Evolutionary conservation across 169 alveolate species (phyloP), one percentile per base, ranked within the genome.

Genomic region (Plasmodium knowlesi): DNA sequence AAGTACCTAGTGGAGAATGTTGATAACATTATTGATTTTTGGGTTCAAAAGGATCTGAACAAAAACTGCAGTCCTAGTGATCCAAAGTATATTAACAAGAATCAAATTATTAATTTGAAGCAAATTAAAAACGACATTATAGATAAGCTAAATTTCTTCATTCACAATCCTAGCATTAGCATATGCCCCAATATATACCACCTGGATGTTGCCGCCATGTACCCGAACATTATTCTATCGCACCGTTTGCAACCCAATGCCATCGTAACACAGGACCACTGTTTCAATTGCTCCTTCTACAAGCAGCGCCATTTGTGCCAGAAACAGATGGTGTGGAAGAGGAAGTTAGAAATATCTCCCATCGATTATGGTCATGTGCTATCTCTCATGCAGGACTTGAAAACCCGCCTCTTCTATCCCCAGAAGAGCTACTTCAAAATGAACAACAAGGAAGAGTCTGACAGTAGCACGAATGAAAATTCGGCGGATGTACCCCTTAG

Each of bases 201-300:
- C 95, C 97, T 99, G 90, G 99, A 99, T 95, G 99, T 99, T 32
- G 99, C 99, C n/a, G 99, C 99, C 19, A 99, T 99, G 99, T 99
- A 99, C 96, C 99, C 99, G 8, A 99, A 99, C 94, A 99, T 99
- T 96, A 99, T 99, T 84, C 96, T 99, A 67, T 97, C 99, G 9
- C 99, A 99, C 93, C 98, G 99, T 72, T 97, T 99, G 70, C 99
- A 99, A 82, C 99, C 99, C 9, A 98, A 99, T 46, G 99, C 99
- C 6, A 98, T 99, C 28, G 99, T 98, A 25, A 96, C 97, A 50
- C 99, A 98, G 41, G 98, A 98, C 67, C 97, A 94, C 25, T 99
- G 99, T 95, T 97, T 98, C 71, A 95, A 98, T 39, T 99, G 99
- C 85, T 94, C 98, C 46, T 99, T 96, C 97, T 98, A 98, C 94